Conservation (phyloP, 2,329 filamentous ascomycete species). For the Spiromastix sp. region DNA sequence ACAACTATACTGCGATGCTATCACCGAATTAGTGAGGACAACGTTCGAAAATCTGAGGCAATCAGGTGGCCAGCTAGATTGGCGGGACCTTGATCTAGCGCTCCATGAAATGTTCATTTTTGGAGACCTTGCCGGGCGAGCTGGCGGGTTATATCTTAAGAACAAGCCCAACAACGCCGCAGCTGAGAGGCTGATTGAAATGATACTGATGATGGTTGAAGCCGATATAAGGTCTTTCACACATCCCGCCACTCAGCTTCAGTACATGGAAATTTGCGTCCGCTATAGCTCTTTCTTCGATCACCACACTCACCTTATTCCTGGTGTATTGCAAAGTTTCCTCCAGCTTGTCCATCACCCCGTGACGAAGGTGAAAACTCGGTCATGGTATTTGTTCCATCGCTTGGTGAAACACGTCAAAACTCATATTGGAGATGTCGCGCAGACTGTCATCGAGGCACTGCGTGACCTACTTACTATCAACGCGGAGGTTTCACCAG, state of each 20-base stretch:
- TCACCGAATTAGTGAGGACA: constrained; percentile 77
- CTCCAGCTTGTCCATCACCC: constrained; percentile 81
- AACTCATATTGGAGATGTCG: constrained; percentile 74
- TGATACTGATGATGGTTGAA: constrained; percentile 94
- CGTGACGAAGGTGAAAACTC: constrained; percentile 73
- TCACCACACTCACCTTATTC: constrained; percentile 67
- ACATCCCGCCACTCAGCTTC: constrained; percentile 83
- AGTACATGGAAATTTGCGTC: constrained; percentile 98
- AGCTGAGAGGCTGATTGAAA: constrained; percentile 69
- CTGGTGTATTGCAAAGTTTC: constrained; percentile 81
- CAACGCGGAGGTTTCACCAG: constrained; percentile 74
- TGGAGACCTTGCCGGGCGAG: constrained; percentile 83
- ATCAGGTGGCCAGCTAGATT: constrained; percentile 67
- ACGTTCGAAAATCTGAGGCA: constrained; percentile 75
- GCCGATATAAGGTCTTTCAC: constrained; percentile 76
- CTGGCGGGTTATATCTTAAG: constrained; percentile 78
- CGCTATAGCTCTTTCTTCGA: constrained; percentile 92
- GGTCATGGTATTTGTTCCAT: constrained; percentile 96
- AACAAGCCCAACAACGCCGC: constrained; percentile 69
- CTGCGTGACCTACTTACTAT: constrained; percentile 81
- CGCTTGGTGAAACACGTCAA: constrained; percentile 83
- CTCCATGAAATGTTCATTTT: constrained; percentile 93
- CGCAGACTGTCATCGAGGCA: constrained; percentile 82
- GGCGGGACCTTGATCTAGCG: constrained; percentile 89
- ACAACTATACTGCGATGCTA: constrained; percentile 72